Conservation (phyloP, 805 yeast genomes). For the Myxozyma sirexii region DNA sequence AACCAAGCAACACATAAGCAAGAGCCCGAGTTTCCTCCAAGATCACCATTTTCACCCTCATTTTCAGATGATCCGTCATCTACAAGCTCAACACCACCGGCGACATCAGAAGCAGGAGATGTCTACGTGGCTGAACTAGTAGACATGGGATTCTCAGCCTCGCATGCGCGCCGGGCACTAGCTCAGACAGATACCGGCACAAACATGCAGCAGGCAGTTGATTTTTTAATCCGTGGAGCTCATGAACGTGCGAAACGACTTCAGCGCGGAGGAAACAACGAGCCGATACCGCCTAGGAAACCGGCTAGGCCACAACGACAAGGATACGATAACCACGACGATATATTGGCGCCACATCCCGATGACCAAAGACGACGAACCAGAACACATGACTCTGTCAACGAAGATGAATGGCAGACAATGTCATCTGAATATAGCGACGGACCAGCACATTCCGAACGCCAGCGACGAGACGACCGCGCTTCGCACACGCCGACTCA, state of each 20-base stretch:
- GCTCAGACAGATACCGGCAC: conserved; percentile 53
- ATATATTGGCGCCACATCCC: conserved; percentile 17
- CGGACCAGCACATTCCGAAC: not conserved
- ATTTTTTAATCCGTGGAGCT: conserved; percentile 63
- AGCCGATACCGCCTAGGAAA: not conserved
- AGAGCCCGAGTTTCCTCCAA: not conserved
- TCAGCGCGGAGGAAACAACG: not conserved
- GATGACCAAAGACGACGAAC: not conserved
- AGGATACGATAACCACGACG: not conserved
- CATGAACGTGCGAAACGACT: conserved; percentile 46
- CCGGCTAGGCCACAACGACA: not conserved
- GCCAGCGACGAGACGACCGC: not conserved
- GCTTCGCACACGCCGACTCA: conserved; percentile 23
- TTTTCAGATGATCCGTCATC: conserved; percentile 3
- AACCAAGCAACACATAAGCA: not conserved
- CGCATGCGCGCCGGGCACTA: conserved; percentile 63
- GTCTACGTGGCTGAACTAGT: conserved; percentile 63
- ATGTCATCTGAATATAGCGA: conserved; percentile 29
- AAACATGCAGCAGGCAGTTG: conserved; percentile 67
- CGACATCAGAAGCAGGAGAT: conserved; percentile 28
- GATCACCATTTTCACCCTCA: not conserved
- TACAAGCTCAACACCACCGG: conserved; percentile 1
- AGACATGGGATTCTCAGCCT: conserved; percentile 77
- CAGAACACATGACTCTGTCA: not conserved
- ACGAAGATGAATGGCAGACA: conserved; percentile 23